phyloP scores from a whole-genome alignment of 306 rosid species.

The Adenanthera pavonina region DNA sequence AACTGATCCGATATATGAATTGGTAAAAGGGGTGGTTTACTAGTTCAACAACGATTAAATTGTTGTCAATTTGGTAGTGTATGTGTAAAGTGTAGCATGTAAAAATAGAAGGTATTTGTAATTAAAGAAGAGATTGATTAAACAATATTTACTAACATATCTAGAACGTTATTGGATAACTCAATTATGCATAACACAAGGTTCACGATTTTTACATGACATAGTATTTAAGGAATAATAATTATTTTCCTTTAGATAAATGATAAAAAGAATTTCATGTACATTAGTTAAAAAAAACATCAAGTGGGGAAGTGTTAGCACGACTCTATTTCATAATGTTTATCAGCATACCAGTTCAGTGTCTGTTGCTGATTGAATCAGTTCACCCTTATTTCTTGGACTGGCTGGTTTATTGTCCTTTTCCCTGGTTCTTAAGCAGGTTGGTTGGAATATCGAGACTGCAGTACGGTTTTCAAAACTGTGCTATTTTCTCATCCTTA shows the following conservation, averaged over 20 bases:
- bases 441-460: background rate
- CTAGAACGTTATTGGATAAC: background rate
- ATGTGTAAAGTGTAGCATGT: background rate
- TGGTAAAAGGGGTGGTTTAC: background rate
- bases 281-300: background rate
- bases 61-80: too few relatives aligned
- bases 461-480: background rate
- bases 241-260: background rate
- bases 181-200: background rate
- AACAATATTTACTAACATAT: background rate
- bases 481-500: background rate
- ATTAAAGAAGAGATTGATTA: background rate
- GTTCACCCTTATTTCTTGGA: background rate
- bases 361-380: background rate
- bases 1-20: background rate
- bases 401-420: background rate
- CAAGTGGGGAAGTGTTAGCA: background rate
- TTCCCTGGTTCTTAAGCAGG: background rate
- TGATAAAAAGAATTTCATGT: background rate
- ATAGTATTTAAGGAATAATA: background rate
- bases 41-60: background rate
- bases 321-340: background rate
- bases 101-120: background rate
- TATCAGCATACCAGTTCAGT: background rate
- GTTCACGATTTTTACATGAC: background rate